Evolutionary conservation across 2,329 filamentous ascomycete genomes (phyloP).

Genomic region (Colletotrichum sp.): DNA sequence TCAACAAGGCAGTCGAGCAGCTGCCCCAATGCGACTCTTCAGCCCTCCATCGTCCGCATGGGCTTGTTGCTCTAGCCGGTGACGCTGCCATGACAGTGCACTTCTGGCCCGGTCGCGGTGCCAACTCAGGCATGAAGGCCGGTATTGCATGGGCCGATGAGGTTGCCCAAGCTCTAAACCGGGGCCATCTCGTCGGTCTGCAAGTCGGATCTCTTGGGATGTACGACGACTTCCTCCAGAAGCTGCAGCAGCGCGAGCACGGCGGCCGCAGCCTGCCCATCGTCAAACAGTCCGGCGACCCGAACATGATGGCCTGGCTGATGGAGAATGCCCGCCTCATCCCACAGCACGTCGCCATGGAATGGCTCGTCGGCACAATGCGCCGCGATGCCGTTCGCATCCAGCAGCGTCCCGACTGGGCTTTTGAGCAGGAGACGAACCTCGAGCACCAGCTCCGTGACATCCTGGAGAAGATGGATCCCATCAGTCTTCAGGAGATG

Average conservation of each 20-base stretch:
- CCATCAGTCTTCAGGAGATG: neutral
- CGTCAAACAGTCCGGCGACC: constrained; percentile 37
- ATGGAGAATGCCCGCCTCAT: constrained; percentile 29
- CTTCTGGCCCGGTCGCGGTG: neutral
- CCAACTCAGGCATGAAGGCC: neutral
- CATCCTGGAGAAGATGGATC: neutral
- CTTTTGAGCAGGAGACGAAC: neutral
- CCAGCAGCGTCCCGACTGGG: neutral
- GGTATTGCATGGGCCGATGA: neutral
- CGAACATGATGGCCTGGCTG: constrained; percentile 38
- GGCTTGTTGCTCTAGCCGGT: neutral
- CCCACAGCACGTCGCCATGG: neutral
- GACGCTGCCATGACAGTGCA: neutral
- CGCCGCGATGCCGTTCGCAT: neutral
- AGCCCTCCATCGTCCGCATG: neutral
- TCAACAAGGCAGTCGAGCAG: neutral
- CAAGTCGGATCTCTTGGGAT: constrained; percentile 32
- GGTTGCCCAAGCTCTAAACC: neutral
- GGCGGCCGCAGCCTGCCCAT: constrained; percentile 41
- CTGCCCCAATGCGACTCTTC: neutral
- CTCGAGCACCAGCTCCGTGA: neutral
- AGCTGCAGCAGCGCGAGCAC: constrained; percentile 38
- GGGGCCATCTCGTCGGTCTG: constrained; percentile 32
- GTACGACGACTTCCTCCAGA: constrained; percentile 40
- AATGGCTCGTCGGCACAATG: neutral